A percentile compares a stretch with the other conserved stretches of the same genome.
These are phyloP conservation scores for Vitis vinifera DNA, from an alignment of 164 flowering plant species.

Conservation along the genomic window ASM3070453v1 NC_081810.1:8879001-8879500, in stretches of 20 bases:
- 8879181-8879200: conserved; percentile 12
- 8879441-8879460: conserved; percentile 19
- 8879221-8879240: conserved; percentile 14
- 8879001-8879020: conserved; percentile 21
- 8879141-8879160: conserved; percentile 12
- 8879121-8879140: conserved; percentile 19
- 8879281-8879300: conserved; percentile 11
- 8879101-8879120: conserved; percentile 15
- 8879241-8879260: conserved; percentile 21
- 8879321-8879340: conserved; percentile 27
- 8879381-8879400: conserved; percentile 20
- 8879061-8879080: conserved; percentile 16
- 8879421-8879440: conserved; percentile 27
- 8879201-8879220: conserved; percentile 22
- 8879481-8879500: conserved; percentile 6
- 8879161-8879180: conserved; percentile 20
- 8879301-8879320: conserved; percentile 18
- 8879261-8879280: conserved; percentile 19
- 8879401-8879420: conserved; percentile 18
- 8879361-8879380: conserved; percentile 13
- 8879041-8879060: conserved; percentile 17
- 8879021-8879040: conserved; percentile 16
- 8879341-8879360: conserved; percentile 12
- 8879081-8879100: conserved; percentile 15
- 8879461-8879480: conserved; percentile 20